Evolutionary conservation across 1,284 basidiomycete genomes (phyloP).

Genomic region (Prillingera fragicola): DNA sequence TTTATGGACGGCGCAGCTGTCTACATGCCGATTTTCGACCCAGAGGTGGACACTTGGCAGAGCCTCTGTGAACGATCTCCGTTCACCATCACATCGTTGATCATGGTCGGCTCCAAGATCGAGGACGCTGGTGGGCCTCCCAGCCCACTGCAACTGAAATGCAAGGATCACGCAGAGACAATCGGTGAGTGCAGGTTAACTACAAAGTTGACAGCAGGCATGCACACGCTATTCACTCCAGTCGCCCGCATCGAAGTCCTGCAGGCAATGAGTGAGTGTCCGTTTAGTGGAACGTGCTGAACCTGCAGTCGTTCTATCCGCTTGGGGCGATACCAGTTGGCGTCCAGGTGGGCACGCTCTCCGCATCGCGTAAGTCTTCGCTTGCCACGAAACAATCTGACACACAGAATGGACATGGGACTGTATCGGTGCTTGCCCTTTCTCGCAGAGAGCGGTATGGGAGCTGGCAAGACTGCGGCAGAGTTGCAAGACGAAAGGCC

Average conservation of each 20-base stretch:
- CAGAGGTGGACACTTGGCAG: constrained; percentile 68
- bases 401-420: constrained; percentile 63
- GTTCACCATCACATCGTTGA: constrained; percentile 59
- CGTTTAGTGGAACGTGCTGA: not conserved
- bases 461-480: constrained; percentile 54
- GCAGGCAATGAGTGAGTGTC: constrained; percentile 61
- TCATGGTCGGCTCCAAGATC: constrained; percentile 77
- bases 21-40: constrained; percentile 79
- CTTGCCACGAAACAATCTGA: not conserved
- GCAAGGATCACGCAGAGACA: constrained; percentile 67
- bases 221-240: constrained; percentile 76
- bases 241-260: constrained; percentile 74
- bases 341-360: constrained; percentile 64
- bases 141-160: constrained; percentile 37
- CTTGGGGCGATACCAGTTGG: constrained; percentile 44
- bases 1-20: constrained; percentile 78
- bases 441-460: constrained; percentile 65
- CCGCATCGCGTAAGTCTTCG: constrained; percentile 63
- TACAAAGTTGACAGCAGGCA: constrained; percentile 30
- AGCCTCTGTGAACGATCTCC: constrained; percentile 32
- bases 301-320: constrained; percentile 31
- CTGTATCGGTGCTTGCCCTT: constrained; percentile 82
- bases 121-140: constrained; percentile 66
- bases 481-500: constrained; percentile 63
- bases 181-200: constrained; percentile 57